Base-by-base conservation (phyloP, 2,329 filamentous ascomycete species). In the Scedosporium apiospermum region DNA sequence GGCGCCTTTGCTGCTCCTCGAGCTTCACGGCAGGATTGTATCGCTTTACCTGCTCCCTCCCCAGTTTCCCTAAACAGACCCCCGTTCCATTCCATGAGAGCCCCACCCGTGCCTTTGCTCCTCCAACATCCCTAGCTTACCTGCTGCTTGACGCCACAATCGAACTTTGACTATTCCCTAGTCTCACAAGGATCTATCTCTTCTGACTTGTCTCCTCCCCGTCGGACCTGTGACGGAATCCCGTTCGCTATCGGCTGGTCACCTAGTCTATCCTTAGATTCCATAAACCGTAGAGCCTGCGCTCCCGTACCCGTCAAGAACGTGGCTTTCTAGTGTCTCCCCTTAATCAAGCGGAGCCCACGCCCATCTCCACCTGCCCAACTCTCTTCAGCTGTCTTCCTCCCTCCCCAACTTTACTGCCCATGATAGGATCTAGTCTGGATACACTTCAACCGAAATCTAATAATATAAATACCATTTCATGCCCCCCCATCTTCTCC, bases 191-290 rank as follows among this genome's bases (percentile, higher is more conserved):
- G 53, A n/a, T 16, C 12, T 26, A 34, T 34, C 23, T 55, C 42
- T 62, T 58, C 41, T 62, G 60, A 62, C 60, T 57, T 57, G 60
- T 62, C 60, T 57, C 49, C 60, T 62, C 21, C 21, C 53, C 34
- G 30, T 42, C 38, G 38, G 53, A 10, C 60, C 60, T 57, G 60
- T 57, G 51, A 62, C 51, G 51, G 26, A 58, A 57, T 44, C 60
- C 51, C 60, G 46, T 26, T 57, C 23, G 6, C 51, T 42, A 38
- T 58, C 60, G 51, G 51, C 49, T 49, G 60, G 60, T 53, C 57
- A 49, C 51, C 34, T 62, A 14, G 38, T 55, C 46, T 44, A 16
- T 41, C 34, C 21, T 41, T 41, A n/a, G 51, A 55, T 55, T 30
- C 23, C 6, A n/a, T 49, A 23, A 10, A 23, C 51, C 51, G 51